These are phyloP conservation scores for Colletotrichum ledebouriae DNA, from an alignment of 2,329 filamentous ascomycete species.

Conservation along the genomic window DNA sequence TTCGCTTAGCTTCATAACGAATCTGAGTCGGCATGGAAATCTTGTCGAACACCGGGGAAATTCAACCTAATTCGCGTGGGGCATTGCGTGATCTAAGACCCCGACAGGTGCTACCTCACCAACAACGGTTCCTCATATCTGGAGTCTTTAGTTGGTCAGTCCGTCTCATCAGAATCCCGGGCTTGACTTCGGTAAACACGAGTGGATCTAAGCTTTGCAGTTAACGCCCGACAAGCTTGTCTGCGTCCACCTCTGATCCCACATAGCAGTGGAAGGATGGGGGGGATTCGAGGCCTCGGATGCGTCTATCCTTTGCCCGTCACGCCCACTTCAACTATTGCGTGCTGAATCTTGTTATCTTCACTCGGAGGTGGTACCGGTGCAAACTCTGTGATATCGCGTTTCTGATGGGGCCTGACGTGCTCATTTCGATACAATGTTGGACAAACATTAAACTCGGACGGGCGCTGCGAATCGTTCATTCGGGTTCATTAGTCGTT, in stretches of 20 bases:
- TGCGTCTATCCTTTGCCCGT: background rate
- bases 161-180: background rate
- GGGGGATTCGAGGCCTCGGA: background rate
- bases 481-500: no score
- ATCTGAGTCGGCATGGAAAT: background rate
- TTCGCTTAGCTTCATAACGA: no score
- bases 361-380: no score
- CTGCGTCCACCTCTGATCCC: slow-evolving; percentile 25
- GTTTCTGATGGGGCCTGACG: slow-evolving; percentile 29
- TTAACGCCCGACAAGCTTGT: slow-evolving; percentile 13
- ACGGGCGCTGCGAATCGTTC: background rate
- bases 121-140: background rate
- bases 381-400: slow-evolving; percentile 30
- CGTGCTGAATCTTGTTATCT: slow-evolving; percentile 23
- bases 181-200: background rate
- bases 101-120: background rate
- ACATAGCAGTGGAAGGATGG: background rate
- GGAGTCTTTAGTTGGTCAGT: slow-evolving; percentile 4
- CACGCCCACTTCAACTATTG: slow-evolving; percentile 7
- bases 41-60: background rate
- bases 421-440: background rate
- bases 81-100: slow-evolving; percentile 34
- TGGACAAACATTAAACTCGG: slow-evolving; percentile 3
- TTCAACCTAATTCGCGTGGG: slow-evolving; percentile 35
- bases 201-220: slow-evolving; percentile 9